Conservation (phyloP, 768 basidiomycete species). For the Xerocomus potaroensis region DNA sequence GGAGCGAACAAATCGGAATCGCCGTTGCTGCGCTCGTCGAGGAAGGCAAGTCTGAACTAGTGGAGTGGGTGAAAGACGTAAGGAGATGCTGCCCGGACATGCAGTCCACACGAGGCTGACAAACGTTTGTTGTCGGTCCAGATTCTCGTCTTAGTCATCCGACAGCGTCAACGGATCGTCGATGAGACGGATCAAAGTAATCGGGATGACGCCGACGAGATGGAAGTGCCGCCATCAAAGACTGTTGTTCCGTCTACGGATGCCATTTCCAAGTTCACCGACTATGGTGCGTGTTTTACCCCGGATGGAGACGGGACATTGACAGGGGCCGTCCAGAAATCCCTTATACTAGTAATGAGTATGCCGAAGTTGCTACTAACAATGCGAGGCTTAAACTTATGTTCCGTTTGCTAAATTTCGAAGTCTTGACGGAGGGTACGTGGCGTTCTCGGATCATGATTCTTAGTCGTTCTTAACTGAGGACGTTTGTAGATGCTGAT, state of each 20-base stretch:
- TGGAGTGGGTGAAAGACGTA: conserved; percentile 83
- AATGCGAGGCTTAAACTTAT: conserved; percentile 80
- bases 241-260: conserved; percentile 54
- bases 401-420: conserved; percentile 75
- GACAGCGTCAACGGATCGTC: conserved; percentile 54
- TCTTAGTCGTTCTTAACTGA: conserved; percentile 5
- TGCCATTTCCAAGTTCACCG: conserved; percentile 62
- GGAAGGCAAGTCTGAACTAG: conserved; percentile 54
- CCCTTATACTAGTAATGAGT: conserved; percentile 69
- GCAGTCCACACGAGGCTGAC: conserved; percentile 18
- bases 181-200: conserved; percentile 51
- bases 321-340: conserved; percentile 49
- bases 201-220: conserved; percentile 35
- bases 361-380: conserved; percentile 71
- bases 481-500: conserved; percentile 45
- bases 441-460: neutral
- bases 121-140: conserved; percentile 26
- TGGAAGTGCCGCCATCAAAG: conserved; percentile 26
- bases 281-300: conserved; percentile 59
- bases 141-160: conserved; percentile 61
- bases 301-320: conserved; percentile 1
- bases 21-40: conserved; percentile 72
- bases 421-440: conserved; percentile 62
- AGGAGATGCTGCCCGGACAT: conserved; percentile 30
- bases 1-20: conserved; percentile 89